Evolutionary conservation across 2,329 filamentous ascomycete species (phyloP), one percentile per base, ranked within the genome.

Genomic region (Penicillium sp.): DNA sequence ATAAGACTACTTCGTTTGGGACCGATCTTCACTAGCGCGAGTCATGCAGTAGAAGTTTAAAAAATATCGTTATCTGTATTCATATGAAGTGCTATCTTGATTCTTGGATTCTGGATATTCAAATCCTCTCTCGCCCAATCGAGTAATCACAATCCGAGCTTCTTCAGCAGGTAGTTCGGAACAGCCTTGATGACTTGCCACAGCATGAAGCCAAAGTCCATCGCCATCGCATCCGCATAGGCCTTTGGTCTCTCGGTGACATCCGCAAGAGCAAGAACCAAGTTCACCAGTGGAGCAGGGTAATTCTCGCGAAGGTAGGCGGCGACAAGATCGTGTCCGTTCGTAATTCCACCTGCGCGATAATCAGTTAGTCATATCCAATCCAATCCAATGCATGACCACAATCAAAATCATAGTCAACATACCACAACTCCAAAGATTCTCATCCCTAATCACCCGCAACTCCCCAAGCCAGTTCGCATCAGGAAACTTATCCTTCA

Each of bases 251-350:
- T 60, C 6, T 63, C 59, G 2, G 61, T 60, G 1, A 75, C 63
- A 48, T 75, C 73, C 6, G 72, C 72, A 55, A 71, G 63, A 14
- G 55, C 55, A 36, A 71, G 65, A 22, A 75, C 65, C 1, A 64
- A 61, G 21, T 75, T 68, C 5, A 70, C 66, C 5, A 75, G 50
- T n/a, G 61, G 46, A 1, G 50, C 45, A 2, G 64, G 56, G 29
- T 62, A 67, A 14, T 58, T 58, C 4, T 56, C 55, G 1, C 58
- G 53, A 14, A 68, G 42, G 41, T 65, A 68, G 31, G 51, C 45
- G 11, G 56, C 54, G n/a, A 67, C 54, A 10, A 67, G 54, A 39
- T 68, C 66, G 13, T 65, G 55, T 1, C 66, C 65, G 42, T 67
- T 68, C 10, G 65, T 67, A 16, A 68, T 61, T 6, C 64, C 66